A percentile compares a stretch with the other conserved stretches of the same genome.
These are phyloP conservation scores for Tetradesmus obliquus DNA, from an alignment of 139 green algal species.

Conservation along the genomic window DNA sequence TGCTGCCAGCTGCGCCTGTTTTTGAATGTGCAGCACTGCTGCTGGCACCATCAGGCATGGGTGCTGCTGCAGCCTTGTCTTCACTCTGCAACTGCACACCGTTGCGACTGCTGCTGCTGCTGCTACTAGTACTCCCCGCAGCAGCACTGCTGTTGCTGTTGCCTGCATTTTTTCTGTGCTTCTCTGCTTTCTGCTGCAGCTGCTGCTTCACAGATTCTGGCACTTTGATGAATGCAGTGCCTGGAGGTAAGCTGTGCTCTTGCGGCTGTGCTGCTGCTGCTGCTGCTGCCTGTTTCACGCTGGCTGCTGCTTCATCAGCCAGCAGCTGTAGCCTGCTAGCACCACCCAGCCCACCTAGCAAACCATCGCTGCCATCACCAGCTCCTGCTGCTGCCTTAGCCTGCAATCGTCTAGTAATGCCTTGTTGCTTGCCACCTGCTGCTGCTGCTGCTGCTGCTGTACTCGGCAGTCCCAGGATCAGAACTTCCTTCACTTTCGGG, in stretches of 20 bases:
- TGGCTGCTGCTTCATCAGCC: background rate
- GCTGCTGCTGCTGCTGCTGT: background rate
- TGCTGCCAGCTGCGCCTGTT: background rate
- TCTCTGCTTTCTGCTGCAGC: background rate
- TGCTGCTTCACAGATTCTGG: background rate
- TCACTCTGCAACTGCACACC: background rate
- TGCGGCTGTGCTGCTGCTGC: too few species aligned
- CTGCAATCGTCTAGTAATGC: background rate
- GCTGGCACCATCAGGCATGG: background rate
- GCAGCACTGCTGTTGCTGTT: background rate
- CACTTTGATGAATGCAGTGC: background rate
- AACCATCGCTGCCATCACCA: background rate
- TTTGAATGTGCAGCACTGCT: background rate
- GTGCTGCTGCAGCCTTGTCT: background rate
- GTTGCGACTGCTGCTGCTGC: background rate
- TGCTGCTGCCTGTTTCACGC: background rate
- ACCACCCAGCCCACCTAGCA: background rate
- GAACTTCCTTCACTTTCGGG: background rate
- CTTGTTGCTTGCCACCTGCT: background rate
- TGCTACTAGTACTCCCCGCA: background rate
- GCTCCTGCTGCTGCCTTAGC: background rate
- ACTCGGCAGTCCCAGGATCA: background rate
- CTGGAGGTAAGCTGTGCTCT: background rate
- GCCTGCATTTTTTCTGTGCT: background rate
- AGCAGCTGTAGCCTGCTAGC: background rate